Evolutionary conservation across 129 eudicot species (phyloP).

Genomic region (Smallanthus sonchifolius): DNA sequence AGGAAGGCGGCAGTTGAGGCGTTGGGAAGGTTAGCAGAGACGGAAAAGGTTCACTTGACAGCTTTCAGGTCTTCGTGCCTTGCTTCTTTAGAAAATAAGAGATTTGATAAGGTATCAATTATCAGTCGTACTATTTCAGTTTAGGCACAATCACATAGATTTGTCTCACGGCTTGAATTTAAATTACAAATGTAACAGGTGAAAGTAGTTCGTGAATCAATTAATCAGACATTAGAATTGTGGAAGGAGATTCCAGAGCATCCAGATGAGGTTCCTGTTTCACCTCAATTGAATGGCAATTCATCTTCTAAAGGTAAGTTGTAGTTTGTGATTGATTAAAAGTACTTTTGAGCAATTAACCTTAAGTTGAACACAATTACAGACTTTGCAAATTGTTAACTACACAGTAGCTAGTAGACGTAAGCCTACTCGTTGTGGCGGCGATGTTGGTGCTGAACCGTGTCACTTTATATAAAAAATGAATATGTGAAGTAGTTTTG

Average conservation of each 20-base stretch:
- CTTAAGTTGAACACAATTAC: background rate
- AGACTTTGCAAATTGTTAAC: background rate
- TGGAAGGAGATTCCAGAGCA: conserved; percentile 66
- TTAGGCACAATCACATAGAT: background rate
- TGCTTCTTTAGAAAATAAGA: conserved; percentile 50
- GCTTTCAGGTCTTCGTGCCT: conserved; percentile 53
- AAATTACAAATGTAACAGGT: conserved; percentile 45
- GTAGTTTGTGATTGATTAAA: conserved; percentile 5
- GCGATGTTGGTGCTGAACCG: no score
- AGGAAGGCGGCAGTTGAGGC: conserved; percentile 88
- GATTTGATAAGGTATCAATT: conserved; percentile 79
- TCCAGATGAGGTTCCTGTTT: conserved; percentile 34
- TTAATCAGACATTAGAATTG: conserved; percentile 64
- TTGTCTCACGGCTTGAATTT: conserved; percentile 8
- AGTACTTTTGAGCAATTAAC: background rate
- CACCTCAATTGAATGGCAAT: conserved; percentile 31
- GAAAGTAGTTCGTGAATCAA: conserved; percentile 76
- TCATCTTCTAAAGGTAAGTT: conserved; percentile 53
- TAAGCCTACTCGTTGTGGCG: no score
- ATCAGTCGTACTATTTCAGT: background rate
- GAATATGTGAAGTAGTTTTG: no score
- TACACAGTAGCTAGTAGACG: background rate
- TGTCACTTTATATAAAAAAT: no score
- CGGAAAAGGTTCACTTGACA: conserved; percentile 34
- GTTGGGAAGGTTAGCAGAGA: conserved; percentile 47